phyloP scores from a whole-genome alignment of 78 protist species.

The Cavenderia fasciculata region DNA sequence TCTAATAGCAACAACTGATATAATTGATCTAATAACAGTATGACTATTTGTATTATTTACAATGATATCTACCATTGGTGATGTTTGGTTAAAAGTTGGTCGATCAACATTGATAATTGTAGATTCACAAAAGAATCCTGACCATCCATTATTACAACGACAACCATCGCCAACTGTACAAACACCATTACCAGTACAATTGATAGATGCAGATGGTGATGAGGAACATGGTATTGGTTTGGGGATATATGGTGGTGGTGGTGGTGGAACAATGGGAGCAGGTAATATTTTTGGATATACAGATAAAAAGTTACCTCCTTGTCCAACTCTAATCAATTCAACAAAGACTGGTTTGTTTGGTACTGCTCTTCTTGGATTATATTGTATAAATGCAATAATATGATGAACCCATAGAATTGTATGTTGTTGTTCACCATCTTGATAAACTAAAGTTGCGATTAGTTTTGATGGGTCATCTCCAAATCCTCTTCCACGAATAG shows the following conservation, averaged over 20 bases:
- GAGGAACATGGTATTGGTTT: slow-evolving; percentile 6
- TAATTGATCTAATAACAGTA: not conserved
- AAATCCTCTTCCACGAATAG: no score
- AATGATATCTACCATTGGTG: not conserved
- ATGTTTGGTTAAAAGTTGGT: not conserved
- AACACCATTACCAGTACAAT: not conserved
- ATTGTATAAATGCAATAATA: no score
- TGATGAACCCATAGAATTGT: no score
- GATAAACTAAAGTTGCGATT: not conserved
- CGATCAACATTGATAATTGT: not conserved
- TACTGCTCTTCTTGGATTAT: no score
- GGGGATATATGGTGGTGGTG: not conserved
- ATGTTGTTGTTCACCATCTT: not conserved
- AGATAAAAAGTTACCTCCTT: no score
- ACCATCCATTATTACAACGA: slow-evolving; percentile 2
- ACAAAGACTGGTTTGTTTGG: no score
- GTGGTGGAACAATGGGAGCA: not conserved
- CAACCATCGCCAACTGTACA: slow-evolving; percentile 10
- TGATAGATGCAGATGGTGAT: no score
- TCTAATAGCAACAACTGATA: slow-evolving; percentile 1
- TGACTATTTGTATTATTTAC: not conserved
- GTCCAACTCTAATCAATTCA: no score
- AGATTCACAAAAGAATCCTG: slow-evolving; percentile 13
- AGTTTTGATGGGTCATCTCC: no score
- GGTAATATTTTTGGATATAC: not conserved